Evolutionary conservation across 1,284 basidiomycete genomes (phyloP).

Genomic region (Trametes hirsuta): DNA sequence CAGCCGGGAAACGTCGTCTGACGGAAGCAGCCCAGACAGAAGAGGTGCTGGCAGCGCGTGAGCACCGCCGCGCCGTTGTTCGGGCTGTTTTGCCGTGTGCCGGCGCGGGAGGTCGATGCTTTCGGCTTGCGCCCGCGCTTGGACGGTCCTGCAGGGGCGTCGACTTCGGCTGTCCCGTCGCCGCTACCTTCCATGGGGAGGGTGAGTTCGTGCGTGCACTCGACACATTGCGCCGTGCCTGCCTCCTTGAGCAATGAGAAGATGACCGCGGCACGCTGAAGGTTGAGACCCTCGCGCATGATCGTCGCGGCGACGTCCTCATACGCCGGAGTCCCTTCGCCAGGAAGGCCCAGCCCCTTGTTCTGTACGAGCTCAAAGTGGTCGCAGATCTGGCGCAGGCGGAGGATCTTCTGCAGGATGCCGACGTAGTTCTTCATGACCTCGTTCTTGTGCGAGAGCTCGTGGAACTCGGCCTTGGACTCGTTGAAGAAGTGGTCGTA

Average conservation of each 20-base stretch:
- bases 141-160: slow-evolving; percentile 50
- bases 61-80: slow-evolving; percentile 62
- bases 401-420: slow-evolving; percentile 93
- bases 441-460: slow-evolving; percentile 85
- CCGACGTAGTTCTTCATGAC: slow-evolving; percentile 98
- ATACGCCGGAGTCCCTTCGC: slow-evolving; percentile 50
- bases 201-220: slow-evolving; percentile 83
- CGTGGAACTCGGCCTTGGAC: slow-evolving; percentile 89
- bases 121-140: slow-evolving; percentile 71
- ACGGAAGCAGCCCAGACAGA: slow-evolving; percentile 85
- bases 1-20: slow-evolving; percentile 76
- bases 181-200: slow-evolving; percentile 50
- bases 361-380: slow-evolving; percentile 91
- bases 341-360: slow-evolving; percentile 53
- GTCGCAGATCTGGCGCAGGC: slow-evolving; percentile 96
- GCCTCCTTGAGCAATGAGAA: slow-evolving; percentile 85
- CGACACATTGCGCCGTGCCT: slow-evolving; percentile 84
- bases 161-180: slow-evolving; percentile 51
- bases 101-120: slow-evolving; percentile 55
- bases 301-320: slow-evolving; percentile 81
- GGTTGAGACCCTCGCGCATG: slow-evolving; percentile 79
- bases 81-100: slow-evolving; percentile 74
- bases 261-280: slow-evolving; percentile 74
- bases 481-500: slow-evolving; percentile 89
- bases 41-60: slow-evolving; percentile 94